phyloP scores from a whole-genome alignment of 768 basidiomycete species.

The Suillus bovinus region DNA sequence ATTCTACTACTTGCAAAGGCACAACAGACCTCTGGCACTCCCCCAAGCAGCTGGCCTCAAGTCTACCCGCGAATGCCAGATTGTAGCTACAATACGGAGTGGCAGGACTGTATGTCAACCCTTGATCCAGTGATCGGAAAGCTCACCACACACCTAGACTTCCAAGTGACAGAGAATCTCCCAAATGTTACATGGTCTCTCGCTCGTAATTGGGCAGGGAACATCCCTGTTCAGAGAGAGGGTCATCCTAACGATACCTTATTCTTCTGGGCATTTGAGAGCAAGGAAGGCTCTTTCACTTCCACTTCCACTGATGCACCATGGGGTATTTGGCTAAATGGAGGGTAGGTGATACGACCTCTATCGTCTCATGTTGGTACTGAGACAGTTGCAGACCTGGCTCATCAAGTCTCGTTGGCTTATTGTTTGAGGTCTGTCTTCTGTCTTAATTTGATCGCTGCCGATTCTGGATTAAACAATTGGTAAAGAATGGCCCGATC shows the following conservation, averaged over 20 bases:
- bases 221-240: constrained; percentile 57
- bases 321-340: constrained; percentile 77
- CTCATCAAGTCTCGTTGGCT: constrained; percentile 65
- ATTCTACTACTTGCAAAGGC: constrained; percentile 20
- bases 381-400: constrained; percentile 49
- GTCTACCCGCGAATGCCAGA: constrained; percentile 44
- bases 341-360: constrained; percentile 47
- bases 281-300: constrained; percentile 55
- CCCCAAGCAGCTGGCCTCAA: constrained; percentile 39
- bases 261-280: constrained; percentile 68
- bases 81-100: constrained; percentile 51
- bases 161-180: constrained; percentile 52
- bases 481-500: constrained; percentile 66
- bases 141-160: constrained; percentile 42
- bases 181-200: constrained; percentile 62
- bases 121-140: background rate
- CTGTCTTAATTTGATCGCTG: background rate
- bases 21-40: constrained; percentile 20
- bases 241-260: constrained; percentile 65
- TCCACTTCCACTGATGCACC: constrained; percentile 44
- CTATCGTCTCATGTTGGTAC: background rate
- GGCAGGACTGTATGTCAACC: constrained; percentile 59
- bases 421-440: constrained; percentile 61
- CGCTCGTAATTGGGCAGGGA: constrained; percentile 61
- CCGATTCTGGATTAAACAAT: background rate